A percentile compares a stretch with the other conserved stretches of the same genome.
Conservation (phyloP, 805 yeast genomes). For the Debaryomyces maramus region DNA sequence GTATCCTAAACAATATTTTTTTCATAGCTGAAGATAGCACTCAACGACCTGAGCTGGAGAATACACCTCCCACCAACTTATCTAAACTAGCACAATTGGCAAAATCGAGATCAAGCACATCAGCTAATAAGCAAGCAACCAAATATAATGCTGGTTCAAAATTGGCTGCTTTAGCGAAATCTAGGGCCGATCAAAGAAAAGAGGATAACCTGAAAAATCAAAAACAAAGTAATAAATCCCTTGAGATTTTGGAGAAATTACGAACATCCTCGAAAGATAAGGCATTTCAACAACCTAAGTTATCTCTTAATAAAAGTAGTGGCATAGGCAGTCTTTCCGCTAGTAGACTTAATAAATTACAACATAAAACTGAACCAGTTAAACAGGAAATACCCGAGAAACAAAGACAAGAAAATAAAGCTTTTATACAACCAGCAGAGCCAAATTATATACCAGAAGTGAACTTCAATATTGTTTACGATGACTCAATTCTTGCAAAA, state of each 20-base stretch:
- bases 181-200: slow-evolving; percentile 21
- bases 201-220: not conserved
- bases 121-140: not conserved
- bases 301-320: not conserved
- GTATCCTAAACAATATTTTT: slow-evolving; percentile 13
- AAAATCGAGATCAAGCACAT: slow-evolving; percentile 14
- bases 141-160: slow-evolving; percentile 20
- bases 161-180: slow-evolving; percentile 49
- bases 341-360: not conserved
- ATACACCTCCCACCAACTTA: slow-evolving; percentile 4
- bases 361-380: not conserved
- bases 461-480: slow-evolving; percentile 5
- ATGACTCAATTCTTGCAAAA: slow-evolving; percentile 7
- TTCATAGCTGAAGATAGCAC: slow-evolving; percentile 1
- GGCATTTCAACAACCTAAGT: not conserved
- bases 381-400: not conserved
- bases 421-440: not conserved
- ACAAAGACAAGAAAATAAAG: not conserved
- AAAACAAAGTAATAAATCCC: slow-evolving; percentile 1
- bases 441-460: not conserved
- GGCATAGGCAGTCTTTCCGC: not conserved
- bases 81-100: slow-evolving; percentile 29
- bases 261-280: not conserved
- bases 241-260: slow-evolving; percentile 6
- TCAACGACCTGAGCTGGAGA: not conserved